phyloP scores from a whole-genome alignment of 164 flowering plant species.

The Vitis rotundifolia region DNA sequence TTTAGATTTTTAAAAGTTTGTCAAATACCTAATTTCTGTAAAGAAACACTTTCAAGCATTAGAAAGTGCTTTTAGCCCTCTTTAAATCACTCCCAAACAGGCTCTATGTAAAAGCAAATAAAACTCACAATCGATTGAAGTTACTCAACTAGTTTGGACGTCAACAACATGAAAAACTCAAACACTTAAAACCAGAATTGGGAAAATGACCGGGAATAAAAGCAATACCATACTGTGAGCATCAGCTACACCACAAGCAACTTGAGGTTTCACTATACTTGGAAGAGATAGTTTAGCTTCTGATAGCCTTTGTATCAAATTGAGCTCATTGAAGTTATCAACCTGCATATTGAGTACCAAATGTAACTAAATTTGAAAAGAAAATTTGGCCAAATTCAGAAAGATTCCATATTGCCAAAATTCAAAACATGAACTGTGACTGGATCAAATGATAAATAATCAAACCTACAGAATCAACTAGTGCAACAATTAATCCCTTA shows the following conservation, averaged over 20 bases:
- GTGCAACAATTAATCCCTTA: no score
- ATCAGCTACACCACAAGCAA: slow-evolving; percentile 94
- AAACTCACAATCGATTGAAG: no score
- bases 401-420: neutral
- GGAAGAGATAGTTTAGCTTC: slow-evolving; percentile 69
- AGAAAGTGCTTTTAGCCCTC: no score
- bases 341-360: slow-evolving; percentile 52
- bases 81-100: no score
- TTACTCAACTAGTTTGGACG: neutral
- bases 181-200: neutral
- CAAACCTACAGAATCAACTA: no score
- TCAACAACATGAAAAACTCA: neutral
- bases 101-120: no score
- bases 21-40: no score
- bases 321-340: slow-evolving; percentile 56
- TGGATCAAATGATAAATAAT: neutral
- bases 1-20: no score
- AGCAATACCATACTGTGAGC: slow-evolving; percentile 80
- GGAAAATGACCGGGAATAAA: neutral
- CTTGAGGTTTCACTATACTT: slow-evolving; percentile 84
- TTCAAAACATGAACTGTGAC: neutral
- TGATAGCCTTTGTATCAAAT: slow-evolving; percentile 42
- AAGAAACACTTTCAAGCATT: no score
- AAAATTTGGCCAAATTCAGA: neutral
- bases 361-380: neutral